These are phyloP conservation scores for Lentithecium fluviatile DNA, from an alignment of 495 filamentous ascomycete species.

Conservation along the genomic window DNA sequence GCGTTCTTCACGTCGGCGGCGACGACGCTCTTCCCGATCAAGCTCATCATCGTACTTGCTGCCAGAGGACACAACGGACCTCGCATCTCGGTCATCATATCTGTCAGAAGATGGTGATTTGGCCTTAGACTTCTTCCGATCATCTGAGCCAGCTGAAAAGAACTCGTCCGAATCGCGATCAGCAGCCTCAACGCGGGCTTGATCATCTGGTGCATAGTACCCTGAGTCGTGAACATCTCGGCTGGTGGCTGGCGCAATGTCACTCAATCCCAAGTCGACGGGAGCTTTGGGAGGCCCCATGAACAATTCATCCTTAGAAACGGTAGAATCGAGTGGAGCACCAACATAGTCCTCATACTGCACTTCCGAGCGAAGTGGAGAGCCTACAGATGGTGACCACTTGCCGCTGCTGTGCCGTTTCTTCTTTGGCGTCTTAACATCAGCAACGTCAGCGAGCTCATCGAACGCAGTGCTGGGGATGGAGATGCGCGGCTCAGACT, in stretches of 20 bases:
- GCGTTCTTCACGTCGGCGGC: constrained; percentile 20
- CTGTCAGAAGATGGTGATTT: constrained; percentile 1
- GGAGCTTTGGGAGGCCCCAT: background rate
- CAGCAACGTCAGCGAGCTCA: constrained; percentile 32
- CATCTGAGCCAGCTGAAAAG: constrained; percentile 27
- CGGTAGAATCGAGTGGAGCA: background rate
- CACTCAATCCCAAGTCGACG: background rate
- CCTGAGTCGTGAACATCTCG: constrained; percentile 20
- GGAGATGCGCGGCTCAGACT: constrained; percentile 7
- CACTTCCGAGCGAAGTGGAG: constrained; percentile 40
- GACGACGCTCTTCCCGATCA: constrained; percentile 11
- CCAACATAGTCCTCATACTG: constrained; percentile 38
- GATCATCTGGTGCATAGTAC: constrained; percentile 26
- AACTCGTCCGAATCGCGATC: constrained; percentile 30
- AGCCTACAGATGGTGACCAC: constrained; percentile 37
- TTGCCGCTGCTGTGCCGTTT: constrained; percentile 40
- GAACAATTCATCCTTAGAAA: background rate
- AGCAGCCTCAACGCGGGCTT: background rate
- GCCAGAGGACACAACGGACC: constrained; percentile 1
- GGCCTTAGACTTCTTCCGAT: constrained; percentile 13
- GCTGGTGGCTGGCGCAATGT: background rate
- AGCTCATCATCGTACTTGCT: constrained; percentile 12
- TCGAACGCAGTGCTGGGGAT: constrained; percentile 33
- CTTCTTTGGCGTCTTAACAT: constrained; percentile 38
- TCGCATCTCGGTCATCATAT: constrained; percentile 14